Conservation (phyloP, 345 rosid species). For the Euphorbia lathyris region DNA sequence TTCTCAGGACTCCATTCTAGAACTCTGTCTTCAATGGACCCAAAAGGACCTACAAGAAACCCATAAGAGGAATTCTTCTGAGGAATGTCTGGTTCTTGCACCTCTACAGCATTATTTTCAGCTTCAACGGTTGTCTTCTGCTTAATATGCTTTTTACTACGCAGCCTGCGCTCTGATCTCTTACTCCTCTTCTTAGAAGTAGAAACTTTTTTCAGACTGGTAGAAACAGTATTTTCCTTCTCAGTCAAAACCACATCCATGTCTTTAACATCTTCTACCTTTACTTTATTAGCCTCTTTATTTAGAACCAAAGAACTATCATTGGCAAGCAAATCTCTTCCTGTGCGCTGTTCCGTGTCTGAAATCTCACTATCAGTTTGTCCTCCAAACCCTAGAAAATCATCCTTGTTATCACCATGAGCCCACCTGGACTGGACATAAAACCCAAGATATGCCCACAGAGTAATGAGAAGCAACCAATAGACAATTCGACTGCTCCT, state of each 20-base stretch:
- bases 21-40: slow-evolving; percentile 61
- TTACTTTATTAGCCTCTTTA: slow-evolving; percentile 36
- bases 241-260: slow-evolving; percentile 51
- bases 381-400: slow-evolving; percentile 66
- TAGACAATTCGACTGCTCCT: slow-evolving; percentile 70
- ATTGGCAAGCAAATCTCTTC: slow-evolving; percentile 51
- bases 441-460: slow-evolving; percentile 95
- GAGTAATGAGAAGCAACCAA: slow-evolving; percentile 93
- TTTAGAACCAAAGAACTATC: slow-evolving; percentile 37
- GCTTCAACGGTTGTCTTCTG: slow-evolving; percentile 36
- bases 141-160: slow-evolving; percentile 40
- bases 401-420: slow-evolving; percentile 70
- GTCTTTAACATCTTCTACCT: slow-evolving; percentile 37
- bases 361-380: slow-evolving; percentile 33
- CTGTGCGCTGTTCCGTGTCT: slow-evolving; percentile 33
- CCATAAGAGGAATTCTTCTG: slow-evolving; percentile 62
- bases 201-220: slow-evolving; percentile 28
- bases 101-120: slow-evolving; percentile 40
- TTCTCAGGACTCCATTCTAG: slow-evolving; percentile 90
- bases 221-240: slow-evolving; percentile 37
- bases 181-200: slow-evolving; percentile 47
- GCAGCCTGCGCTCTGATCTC: slow-evolving; percentile 42
- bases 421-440: slow-evolving; percentile 97
- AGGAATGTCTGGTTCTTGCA: slow-evolving; percentile 59
- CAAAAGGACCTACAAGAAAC: slow-evolving; percentile 88